Conservation (phyloP, 768 basidiomycete genomes). For the Termitomyces sp. region DNA sequence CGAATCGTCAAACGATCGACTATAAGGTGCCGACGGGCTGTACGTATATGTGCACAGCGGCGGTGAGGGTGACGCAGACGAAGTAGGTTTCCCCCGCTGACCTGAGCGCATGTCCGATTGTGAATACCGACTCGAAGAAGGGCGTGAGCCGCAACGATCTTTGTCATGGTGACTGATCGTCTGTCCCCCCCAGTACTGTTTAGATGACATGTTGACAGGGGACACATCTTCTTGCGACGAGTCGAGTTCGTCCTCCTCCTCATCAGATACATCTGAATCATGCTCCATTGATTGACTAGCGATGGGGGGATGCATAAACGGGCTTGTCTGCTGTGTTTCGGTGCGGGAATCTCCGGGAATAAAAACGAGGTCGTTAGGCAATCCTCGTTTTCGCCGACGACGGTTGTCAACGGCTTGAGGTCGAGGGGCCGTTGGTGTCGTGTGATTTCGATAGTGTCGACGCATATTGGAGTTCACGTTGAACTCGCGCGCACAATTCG, state of each 20-base stretch:
- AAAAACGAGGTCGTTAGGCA: constrained; percentile 11
- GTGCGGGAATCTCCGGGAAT: constrained; percentile 6
- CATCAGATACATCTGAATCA: constrained; percentile 21
- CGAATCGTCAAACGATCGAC: constrained; percentile 22
- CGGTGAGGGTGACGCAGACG: constrained; percentile 14
- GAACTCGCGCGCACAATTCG: constrained; percentile 70
- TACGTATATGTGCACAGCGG: constrained; percentile 16
- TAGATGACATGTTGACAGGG: constrained; percentile 2
- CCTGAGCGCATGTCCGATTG: constrained; percentile 14
- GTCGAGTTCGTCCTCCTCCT: constrained; percentile 20
- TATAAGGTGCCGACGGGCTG: constrained; percentile 25
- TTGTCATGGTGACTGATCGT: background rate
- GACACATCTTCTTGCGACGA: constrained; percentile 11
- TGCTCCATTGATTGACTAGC: constrained; percentile 19
- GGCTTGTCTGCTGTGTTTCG: background rate
- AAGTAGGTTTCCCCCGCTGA: constrained; percentile 10
- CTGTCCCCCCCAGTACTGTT: background rate
- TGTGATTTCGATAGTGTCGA: constrained; percentile 70
- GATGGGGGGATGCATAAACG: constrained; percentile 15
- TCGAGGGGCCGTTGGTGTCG: constrained; percentile 26
- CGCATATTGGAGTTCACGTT: constrained; percentile 87
- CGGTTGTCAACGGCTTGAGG: constrained; percentile 18
- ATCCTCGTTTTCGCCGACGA: constrained; percentile 22
- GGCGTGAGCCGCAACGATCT: background rate
- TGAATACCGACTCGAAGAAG: constrained; percentile 4